These are phyloP conservation scores for Litchi chinensis DNA, from an alignment of 345 rosid species.

Conservation along the genomic window DNA sequence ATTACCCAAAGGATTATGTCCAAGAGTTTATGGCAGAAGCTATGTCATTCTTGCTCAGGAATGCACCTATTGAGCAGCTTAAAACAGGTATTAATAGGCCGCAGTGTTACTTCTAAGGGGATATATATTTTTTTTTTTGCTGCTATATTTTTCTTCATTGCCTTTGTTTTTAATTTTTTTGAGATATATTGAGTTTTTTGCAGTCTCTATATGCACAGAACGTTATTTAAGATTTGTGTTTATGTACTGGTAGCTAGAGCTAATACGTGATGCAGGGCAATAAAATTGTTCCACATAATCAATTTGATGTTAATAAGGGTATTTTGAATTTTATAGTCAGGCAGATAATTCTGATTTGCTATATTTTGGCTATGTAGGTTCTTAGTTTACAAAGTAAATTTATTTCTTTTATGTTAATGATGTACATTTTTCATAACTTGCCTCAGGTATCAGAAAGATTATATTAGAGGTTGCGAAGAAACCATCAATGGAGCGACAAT, in stretches of 20 bases:
- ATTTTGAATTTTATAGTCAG: not conserved
- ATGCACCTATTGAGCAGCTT: slow-evolving; percentile 57
- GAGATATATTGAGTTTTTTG: not conserved
- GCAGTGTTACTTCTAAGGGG: not conserved
- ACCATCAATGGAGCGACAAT: slow-evolving; percentile 45
- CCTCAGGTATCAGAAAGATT: slow-evolving; percentile 62
- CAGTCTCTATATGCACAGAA: not conserved
- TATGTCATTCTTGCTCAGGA: slow-evolving; percentile 86
- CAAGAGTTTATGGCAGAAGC: slow-evolving; percentile 77
- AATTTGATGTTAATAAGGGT: not conserved
- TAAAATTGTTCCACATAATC: not conserved
- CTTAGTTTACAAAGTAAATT: not conserved
- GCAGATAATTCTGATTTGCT: not conserved
- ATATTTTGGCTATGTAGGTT: not conserved
- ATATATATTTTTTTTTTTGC: too few species aligned
- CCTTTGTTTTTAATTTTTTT: too few species aligned
- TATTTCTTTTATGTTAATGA: not conserved
- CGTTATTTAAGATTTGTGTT: not conserved
- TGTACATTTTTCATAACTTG: slow-evolving; percentile 13
- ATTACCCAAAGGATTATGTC: slow-evolving; percentile 64
- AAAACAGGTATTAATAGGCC: slow-evolving; percentile 49
- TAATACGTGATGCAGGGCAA: not conserved
- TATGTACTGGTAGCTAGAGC: not conserved
- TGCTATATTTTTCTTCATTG: too few species aligned
- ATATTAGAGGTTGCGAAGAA: slow-evolving; percentile 66